Conservation (phyloP, 257 asterid genomes). For the Rauvolfia tetraphylla region DNA sequence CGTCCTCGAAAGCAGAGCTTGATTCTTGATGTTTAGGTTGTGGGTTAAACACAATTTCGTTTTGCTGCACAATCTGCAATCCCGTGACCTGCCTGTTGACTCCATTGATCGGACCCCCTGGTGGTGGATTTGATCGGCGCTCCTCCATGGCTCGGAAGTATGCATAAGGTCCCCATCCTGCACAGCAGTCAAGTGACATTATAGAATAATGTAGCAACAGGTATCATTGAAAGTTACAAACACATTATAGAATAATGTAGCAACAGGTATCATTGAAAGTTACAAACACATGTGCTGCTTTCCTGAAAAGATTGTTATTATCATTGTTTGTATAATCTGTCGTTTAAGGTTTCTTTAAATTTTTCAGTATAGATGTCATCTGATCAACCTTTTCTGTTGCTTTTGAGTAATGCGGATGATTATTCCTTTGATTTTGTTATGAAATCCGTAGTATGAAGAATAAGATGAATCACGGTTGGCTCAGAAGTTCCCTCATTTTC, state of each 20-base stretch:
- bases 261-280: no score
- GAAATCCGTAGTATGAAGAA: neutral
- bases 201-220: neutral
- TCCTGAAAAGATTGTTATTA: neutral
- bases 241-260: no score
- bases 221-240: no score
- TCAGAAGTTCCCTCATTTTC: neutral
- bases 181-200: neutral
- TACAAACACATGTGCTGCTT: neutral
- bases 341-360: neutral
- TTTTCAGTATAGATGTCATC: neutral
- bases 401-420: neutral
- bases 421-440: neutral
- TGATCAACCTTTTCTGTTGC: neutral
- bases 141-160: slow-evolving; percentile 70
- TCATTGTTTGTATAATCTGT: neutral
- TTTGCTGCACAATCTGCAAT: slow-evolving; percentile 25
- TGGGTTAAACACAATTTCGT: neutral
- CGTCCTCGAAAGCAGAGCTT: slow-evolving; percentile 11
- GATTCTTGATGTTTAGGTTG: neutral
- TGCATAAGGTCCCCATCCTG: slow-evolving; percentile 82
- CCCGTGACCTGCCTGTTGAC: slow-evolving; percentile 3
- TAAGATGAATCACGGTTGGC: neutral
- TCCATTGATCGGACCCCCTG: slow-evolving; percentile 10
- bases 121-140: slow-evolving; percentile 30